Percentiles rank a stretch among this genome's conserved stretches.
These are phyloP conservation scores for Fusarium begoniae DNA, from an alignment of 2,329 filamentous ascomycete species.

Conservation along the genomic window DNA sequence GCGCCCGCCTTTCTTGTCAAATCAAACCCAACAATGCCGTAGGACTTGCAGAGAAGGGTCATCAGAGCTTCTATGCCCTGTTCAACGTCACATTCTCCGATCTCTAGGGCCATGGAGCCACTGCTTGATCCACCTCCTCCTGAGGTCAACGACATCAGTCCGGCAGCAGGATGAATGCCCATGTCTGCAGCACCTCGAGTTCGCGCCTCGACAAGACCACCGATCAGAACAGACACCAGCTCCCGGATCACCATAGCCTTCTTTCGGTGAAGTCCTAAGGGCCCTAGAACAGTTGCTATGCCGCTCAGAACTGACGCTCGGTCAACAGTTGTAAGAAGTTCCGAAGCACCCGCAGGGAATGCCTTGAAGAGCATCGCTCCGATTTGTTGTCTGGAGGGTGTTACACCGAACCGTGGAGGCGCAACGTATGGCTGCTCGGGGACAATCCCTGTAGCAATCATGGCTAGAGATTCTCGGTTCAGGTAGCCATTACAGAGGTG, in stretches of 20 bases:
- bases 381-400: slow-evolving; percentile 70
- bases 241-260: slow-evolving; percentile 91
- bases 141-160: slow-evolving; percentile 76
- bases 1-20: slow-evolving; percentile 41
- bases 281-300: slow-evolving; percentile 84
- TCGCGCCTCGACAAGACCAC: slow-evolving; percentile 86
- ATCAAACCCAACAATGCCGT: slow-evolving; percentile 68
- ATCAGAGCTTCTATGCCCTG: slow-evolving; percentile 72
- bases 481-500: slow-evolving; percentile 73
- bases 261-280: slow-evolving; percentile 83
- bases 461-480: slow-evolving; percentile 66
- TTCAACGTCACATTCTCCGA: slow-evolving; percentile 72
- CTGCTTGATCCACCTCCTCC: slow-evolving; percentile 57
- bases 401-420: slow-evolving; percentile 64
- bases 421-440: slow-evolving; percentile 60
- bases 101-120: slow-evolving; percentile 65
- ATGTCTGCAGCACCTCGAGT: slow-evolving; percentile 96
- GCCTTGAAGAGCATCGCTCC: slow-evolving; percentile 72
- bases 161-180: slow-evolving; percentile 92
- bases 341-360: slow-evolving; percentile 73
- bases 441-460: slow-evolving; percentile 71
- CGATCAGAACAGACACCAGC: slow-evolving; percentile 82
- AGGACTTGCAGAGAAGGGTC: slow-evolving; percentile 68
- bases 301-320: slow-evolving; percentile 83
- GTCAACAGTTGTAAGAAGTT: slow-evolving; percentile 77